Conservation (phyloP, 495 filamentous ascomycete species). For the Daldinia grandis region DNA sequence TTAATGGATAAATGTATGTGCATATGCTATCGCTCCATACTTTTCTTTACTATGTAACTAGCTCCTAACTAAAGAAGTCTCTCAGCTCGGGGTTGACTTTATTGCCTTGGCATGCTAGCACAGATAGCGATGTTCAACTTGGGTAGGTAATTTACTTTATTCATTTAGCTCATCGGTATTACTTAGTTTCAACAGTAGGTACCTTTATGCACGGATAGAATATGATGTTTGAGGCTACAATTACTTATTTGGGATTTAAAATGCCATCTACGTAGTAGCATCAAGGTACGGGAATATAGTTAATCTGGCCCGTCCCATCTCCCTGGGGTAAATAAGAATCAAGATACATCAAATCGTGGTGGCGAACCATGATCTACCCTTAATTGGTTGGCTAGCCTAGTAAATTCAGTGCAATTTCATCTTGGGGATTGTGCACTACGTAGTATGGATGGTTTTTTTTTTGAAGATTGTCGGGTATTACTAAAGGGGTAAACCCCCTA, state of each 20-base stretch:
- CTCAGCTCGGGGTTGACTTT: slow-evolving; percentile 35
- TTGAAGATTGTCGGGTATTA: background rate
- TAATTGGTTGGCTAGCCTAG: background rate
- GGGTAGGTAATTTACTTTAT: slow-evolving; percentile 21
- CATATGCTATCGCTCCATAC: background rate
- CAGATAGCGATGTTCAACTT: slow-evolving; percentile 36
- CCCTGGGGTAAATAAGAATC: slow-evolving; percentile 12
- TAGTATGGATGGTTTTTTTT: background rate
- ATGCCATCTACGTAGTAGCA: slow-evolving; percentile 25
- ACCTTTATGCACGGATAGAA: slow-evolving; percentile 6
- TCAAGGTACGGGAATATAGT: slow-evolving; percentile 6
- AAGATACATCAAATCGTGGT: slow-evolving; percentile 5
- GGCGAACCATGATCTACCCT: background rate
- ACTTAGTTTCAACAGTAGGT: background rate
- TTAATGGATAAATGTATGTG: background rate
- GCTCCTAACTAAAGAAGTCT: slow-evolving; percentile 1
- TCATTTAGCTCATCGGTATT: slow-evolving; percentile 31
- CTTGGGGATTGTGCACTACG: background rate
- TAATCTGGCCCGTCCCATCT: slow-evolving; percentile 19
- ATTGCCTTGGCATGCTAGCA: slow-evolving; percentile 41
- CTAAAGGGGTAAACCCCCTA: background rate
- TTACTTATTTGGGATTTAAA: slow-evolving; percentile 4
- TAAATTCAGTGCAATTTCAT: background rate
- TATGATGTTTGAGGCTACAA: slow-evolving; percentile 26
- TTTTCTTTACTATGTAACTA: background rate